Evolutionary conservation across 352 stramenopile species (phyloP).

Genomic region (Pythium oligandrum): DNA sequence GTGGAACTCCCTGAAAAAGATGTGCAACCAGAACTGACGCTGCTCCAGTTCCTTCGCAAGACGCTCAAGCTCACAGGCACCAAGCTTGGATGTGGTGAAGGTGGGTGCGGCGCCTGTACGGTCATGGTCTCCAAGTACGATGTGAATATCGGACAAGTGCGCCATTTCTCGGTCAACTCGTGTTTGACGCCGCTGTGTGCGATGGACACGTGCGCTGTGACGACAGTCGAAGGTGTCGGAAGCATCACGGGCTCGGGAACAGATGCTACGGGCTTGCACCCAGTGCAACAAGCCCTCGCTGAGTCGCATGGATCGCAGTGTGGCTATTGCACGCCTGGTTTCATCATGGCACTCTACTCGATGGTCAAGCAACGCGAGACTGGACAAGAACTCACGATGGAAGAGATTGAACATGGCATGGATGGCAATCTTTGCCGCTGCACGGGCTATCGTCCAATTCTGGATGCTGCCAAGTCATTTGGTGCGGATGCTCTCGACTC

Average conservation of each 20-base stretch:
- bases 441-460: constrained; percentile 83
- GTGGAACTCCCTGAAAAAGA: constrained; percentile 41
- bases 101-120: constrained; percentile 95
- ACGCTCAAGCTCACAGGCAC: constrained; percentile 71
- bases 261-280: constrained; percentile 52
- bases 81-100: constrained; percentile 92
- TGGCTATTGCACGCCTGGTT: constrained; percentile 89
- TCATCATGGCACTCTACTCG: constrained; percentile 82
- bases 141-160: constrained; percentile 30
- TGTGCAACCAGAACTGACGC: constrained; percentile 64
- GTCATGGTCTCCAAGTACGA: constrained; percentile 89
- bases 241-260: constrained; percentile 20
- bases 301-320: constrained; percentile 94
- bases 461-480: constrained; percentile 87
- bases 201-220: constrained; percentile 81
- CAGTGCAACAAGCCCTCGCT: constrained; percentile 85
- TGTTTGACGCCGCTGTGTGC: constrained; percentile 82
- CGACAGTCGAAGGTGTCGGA: constrained; percentile 82
- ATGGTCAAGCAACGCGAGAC: constrained; percentile 78
- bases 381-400: constrained; percentile 64
- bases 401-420: constrained; percentile 91
- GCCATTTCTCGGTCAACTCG: constrained; percentile 81
- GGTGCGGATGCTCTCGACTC: constrained; percentile 50
- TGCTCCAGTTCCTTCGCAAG: constrained; percentile 81
- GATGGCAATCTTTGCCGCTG: constrained; percentile 96